Base-by-base conservation (phyloP, 2,329 filamentous ascomycete species). In the Emmonsiellopsis sp. region DNA sequence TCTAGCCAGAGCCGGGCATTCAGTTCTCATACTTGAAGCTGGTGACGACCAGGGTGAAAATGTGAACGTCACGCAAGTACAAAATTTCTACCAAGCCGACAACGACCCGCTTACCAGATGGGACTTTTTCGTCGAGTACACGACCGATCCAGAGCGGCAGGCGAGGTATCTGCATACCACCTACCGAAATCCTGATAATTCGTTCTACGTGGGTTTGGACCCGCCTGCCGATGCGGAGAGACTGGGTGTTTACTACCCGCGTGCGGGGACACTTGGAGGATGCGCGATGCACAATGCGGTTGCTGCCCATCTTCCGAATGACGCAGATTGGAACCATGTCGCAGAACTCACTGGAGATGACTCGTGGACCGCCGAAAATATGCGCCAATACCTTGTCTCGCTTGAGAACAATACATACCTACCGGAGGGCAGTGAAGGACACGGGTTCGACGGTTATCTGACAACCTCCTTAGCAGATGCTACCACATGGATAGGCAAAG, bases 211-310 rank as follows among this genome's bases (percentile, higher is more conserved):
- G 13, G 81, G 81, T 11, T 65, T 75, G 6, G 68, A 72, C 53
- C 79, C 78, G 1, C 81, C 81, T 0, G 65, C 67, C 5, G 78
- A 76, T 10, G 77, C 80, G 0, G 71, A 62, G 3, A 65, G 74
- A 56, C 71, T 77, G 57, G 82, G 82, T 3, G 77, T 77, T 11
- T 69, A 79, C 7, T 85, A 84, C 59, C 81, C 81, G 8, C 75
- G 82, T 11, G 73, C 78, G 2, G 78, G 75, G 17, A 78, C 74
- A 2, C 67, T 83, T 0, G 80, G 81, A 51, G 81, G 81, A 4
- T 83, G 80, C 65, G 77, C 79, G 1, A 75, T 77, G 5, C 83
- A 86, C 66, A 82, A 84, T 44, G 81, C 80, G 6, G 66, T 83
- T 44, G 77, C 85, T 48, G 73, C 77, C 13, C 71, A 84, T 31